Base-by-base conservation (phyloP, 768 basidiomycete species). In the Russula vinacea region DNA sequence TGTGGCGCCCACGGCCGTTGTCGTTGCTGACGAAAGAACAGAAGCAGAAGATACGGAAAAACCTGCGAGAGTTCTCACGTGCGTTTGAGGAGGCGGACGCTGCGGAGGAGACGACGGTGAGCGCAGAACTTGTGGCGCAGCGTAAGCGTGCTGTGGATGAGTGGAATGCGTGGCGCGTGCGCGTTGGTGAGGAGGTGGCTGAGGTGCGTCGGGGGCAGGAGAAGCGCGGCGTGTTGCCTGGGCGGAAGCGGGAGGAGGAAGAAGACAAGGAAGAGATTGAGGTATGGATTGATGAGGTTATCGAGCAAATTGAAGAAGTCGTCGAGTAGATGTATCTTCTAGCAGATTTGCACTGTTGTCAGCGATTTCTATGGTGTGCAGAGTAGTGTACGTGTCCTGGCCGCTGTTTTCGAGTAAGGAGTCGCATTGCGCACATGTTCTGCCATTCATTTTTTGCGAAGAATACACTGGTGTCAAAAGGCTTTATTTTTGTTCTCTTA, bases 51-150 rank as follows among this genome's bases (percentile, higher is more conserved):
- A 85, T 99, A 62, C 84, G 92, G 64, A 89, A 86, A 76, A 96
- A 92, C 73, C 81, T 98, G 68, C 86, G 89, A 62, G 95, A 98
- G 75, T 96, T 87, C 79, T 91, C 92, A 70, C 85, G 92, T 14
- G 77, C 80, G 39, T 99, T 98, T 74, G 97, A 99, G 59, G 96
- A 98, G 77, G 94, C 97, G 71, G 97, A 98, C 74, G 93, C 94
- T 29, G 86, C 90, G 22, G 94, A 98, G 74, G 94, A 96, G 77
- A 93, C 88, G 75, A 91, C 89, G 70, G 92, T 95, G 70, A 94
- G 89, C 68, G 94, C 94, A 5, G 97, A 98, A 76, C 84, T 97
- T 29, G 83, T 95, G 69, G 92, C 93, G 19, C 86, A 87, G 67
- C 84, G 97, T 65, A 91, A 92, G 75, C 84, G 97, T 53, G 82